These are phyloP conservation scores for Leccinum aurantiacum DNA, from an alignment of 768 basidiomycete species.

Conservation along the genomic window DNA sequence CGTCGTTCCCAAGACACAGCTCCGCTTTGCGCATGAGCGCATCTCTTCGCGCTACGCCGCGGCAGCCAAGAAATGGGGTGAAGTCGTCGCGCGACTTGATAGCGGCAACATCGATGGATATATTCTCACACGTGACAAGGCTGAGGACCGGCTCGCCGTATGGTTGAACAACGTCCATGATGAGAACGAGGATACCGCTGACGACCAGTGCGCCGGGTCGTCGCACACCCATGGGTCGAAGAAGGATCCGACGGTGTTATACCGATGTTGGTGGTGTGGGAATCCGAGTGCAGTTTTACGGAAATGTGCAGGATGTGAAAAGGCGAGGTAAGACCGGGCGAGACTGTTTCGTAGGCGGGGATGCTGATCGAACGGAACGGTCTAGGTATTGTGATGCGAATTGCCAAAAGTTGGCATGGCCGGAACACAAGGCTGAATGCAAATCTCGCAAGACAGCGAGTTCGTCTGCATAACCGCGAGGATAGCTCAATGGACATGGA, in stretches of 20 bases:
- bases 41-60: slow-evolving; percentile 45
- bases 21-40: slow-evolving; percentile 51
- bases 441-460: background rate
- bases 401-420: slow-evolving; percentile 17
- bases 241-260: slow-evolving; percentile 44
- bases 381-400: slow-evolving; percentile 16
- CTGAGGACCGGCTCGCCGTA: slow-evolving; percentile 53
- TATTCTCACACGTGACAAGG: slow-evolving; percentile 36
- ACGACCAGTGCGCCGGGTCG: background rate
- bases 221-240: background rate
- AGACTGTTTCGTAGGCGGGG: no score
- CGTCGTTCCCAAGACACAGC: slow-evolving; percentile 47
- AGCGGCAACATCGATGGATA: slow-evolving; percentile 26
- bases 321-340: slow-evolving; percentile 35
- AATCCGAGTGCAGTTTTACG: slow-evolving; percentile 59
- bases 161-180: slow-evolving; percentile 51
- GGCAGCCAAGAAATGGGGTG: slow-evolving; percentile 48
- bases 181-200: slow-evolving; percentile 22
- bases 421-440: slow-evolving; percentile 16
- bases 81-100: slow-evolving; percentile 39
- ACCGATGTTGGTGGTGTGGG: slow-evolving; percentile 61
- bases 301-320: slow-evolving; percentile 49
- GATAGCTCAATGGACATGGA: no score
- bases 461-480: background rate
- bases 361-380: background rate